These are phyloP conservation scores for Aureobasidium lini DNA, from an alignment of 2,329 filamentous ascomycete genomes.

Conservation along the genomic window DNA sequence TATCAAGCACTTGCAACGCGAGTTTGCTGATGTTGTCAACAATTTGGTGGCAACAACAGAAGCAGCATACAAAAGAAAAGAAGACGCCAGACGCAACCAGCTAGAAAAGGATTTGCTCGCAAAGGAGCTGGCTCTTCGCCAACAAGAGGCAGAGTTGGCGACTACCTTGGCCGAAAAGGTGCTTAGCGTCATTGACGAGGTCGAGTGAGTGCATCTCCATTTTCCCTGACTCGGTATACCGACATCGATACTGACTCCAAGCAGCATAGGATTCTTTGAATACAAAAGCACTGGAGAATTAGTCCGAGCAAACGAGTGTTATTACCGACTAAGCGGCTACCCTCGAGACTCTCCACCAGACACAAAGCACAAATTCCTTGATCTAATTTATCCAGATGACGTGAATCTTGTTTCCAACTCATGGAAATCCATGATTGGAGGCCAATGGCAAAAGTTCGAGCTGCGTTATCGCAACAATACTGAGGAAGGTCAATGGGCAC, in stretches of 20 bases:
- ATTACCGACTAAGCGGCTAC: conserved; percentile 2
- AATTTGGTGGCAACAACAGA: not conserved
- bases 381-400: conserved; percentile 1
- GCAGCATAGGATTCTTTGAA: conserved; percentile 1
- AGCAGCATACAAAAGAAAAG: not conserved
- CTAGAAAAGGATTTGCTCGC: conserved; percentile 2
- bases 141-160: conserved; percentile 12
- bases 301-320: not conserved
- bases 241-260: not conserved
- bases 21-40: conserved; percentile 14
- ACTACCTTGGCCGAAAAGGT: not conserved
- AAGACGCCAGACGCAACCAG: not conserved
- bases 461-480: not conserved
- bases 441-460: not conserved
- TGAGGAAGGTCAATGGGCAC: conserved; percentile 1
- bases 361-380: not conserved
- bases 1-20: conserved; percentile 4
- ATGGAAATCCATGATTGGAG: not conserved
- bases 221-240: not conserved
- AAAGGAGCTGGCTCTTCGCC: not conserved
- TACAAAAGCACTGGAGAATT: conserved; percentile 3
- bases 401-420: not conserved
- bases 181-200: not conserved
- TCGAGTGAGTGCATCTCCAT: not conserved
- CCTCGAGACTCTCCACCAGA: not conserved